Base-by-base conservation (phyloP, 306 rosid species). In the Malus fusca region DNA sequence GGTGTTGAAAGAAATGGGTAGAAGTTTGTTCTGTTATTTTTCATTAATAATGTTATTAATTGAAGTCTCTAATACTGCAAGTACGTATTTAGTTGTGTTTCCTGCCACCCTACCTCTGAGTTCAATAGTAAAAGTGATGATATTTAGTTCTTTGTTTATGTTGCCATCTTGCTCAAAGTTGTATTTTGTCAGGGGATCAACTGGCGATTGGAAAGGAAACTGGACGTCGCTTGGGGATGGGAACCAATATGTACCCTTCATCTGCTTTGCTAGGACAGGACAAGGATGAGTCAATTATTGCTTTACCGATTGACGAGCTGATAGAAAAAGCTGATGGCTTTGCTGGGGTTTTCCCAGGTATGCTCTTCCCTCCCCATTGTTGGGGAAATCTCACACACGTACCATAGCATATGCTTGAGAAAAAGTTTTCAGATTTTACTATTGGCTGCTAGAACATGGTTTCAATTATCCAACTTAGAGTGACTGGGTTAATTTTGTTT, bases 191-290 rank as follows among this genome's bases (percentile, higher is more conserved):
- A 95, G 98, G 98, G 73, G 98, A 95, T 84, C 98, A 95, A 79
- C 87, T 95, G 69, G 98, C 98, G 26, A 95, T 95, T 33, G 98
- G 97, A 75, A 95, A 95, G 92, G 98, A 95, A 87, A 95, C 98
- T 8, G 98, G 98, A 35, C 98, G 98, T 68, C 91, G 98, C 37
- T 84, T 95, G 88, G 98, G 98, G 84, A 95, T 95, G 98, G 98
- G 98, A 70, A 95, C 97, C 79, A 95, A 95, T 75, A 95, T 95
- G 97, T 95, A 95, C 84, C 98, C 98, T 64, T 87, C 98, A 69
- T 95, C 98, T 78, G 98, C 98, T 71, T 88, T 95, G 80, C 84
- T 95, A 76, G 98, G 98, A 66, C 98, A 95, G 82, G 61, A 92
- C 75, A 95, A 92, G 88, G 98, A 95, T 52, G 98, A 90, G 75